phyloP scores from a whole-genome alignment of 305 asterid species.

The Rubia peregrina region DNA sequence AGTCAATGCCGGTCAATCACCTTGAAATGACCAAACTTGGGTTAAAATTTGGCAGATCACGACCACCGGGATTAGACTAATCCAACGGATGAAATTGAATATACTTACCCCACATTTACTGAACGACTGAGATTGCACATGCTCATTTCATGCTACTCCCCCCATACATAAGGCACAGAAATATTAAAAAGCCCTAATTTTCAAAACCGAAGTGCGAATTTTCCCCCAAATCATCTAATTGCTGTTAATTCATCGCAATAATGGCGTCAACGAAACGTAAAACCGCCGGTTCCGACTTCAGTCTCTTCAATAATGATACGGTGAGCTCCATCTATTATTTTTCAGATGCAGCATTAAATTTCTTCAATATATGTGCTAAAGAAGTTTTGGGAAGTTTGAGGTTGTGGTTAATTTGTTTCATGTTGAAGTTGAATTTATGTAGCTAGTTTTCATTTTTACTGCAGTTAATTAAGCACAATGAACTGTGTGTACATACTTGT shows the following conservation, averaged over 20 bases:
- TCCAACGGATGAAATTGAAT: slow-evolving; percentile 23
- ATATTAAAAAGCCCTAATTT: slow-evolving; percentile 31
- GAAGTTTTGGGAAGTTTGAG: not conserved
- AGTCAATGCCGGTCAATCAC: too few species aligned
- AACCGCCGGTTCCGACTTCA: slow-evolving; percentile 43
- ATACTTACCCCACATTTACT: slow-evolving; percentile 16
- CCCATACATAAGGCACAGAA: not conserved
- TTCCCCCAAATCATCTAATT: slow-evolving; percentile 9
- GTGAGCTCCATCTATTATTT: slow-evolving; percentile 25
- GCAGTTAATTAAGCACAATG: not conserved
- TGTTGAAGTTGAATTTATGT: not conserved
- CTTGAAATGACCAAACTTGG: too few species aligned
- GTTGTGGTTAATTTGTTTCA: not conserved
- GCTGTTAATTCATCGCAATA: slow-evolving; percentile 13
- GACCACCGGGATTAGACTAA: not conserved
- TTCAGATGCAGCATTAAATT: not conserved
- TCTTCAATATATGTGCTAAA: not conserved
- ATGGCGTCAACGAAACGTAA: slow-evolving; percentile 86
- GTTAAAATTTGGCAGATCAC: not conserved
- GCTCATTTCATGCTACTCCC: not conserved
- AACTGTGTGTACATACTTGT: not conserved
- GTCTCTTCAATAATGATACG: slow-evolving; percentile 52
- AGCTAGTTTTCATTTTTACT: not conserved
- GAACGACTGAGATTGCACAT: slow-evolving; percentile 21
- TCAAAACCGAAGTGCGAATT: slow-evolving; percentile 6